Evolutionary conservation across 371 early-diverging fungal genomes (phyloP).

Genomic region (Syncephalastrum racemosum): DNA sequence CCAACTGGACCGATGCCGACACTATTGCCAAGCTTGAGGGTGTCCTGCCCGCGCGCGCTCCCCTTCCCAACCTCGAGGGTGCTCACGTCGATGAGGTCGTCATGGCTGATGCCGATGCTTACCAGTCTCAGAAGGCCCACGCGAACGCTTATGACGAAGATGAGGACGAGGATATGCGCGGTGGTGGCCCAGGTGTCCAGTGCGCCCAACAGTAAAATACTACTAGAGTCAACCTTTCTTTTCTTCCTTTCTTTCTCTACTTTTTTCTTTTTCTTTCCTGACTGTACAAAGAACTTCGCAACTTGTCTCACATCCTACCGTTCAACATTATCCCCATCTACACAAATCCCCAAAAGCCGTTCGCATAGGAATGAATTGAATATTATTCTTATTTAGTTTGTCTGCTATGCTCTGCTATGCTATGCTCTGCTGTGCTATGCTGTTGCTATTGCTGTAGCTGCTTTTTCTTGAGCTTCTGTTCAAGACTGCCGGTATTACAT

Average conservation of each 20-base stretch:
- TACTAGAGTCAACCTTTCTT: constrained; percentile 10
- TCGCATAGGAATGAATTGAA: too few species aligned
- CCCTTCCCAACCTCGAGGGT: constrained; percentile 44
- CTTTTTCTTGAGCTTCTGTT: too few species aligned
- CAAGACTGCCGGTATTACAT: too few species aligned
- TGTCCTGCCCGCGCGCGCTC: constrained; percentile 64
- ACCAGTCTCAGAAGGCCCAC: constrained; percentile 59
- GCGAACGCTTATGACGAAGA: constrained; percentile 69
- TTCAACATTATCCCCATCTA: too few species aligned
- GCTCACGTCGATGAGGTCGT: constrained; percentile 74
- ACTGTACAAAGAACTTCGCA: too few species aligned
- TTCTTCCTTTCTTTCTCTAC: constrained; percentile 1
- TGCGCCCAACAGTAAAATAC: constrained; percentile 90
- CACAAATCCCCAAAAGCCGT: too few species aligned
- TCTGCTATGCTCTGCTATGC: too few species aligned
- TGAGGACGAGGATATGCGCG: constrained; percentile 69
- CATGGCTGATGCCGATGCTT: constrained; percentile 74
- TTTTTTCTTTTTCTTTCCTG: constrained; percentile 5
- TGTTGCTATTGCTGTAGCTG: too few species aligned
- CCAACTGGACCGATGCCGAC: constrained; percentile 76
- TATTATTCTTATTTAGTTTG: too few species aligned
- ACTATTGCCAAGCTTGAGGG: constrained; percentile 64
- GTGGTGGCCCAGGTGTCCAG: constrained; percentile 82
- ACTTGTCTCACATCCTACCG: too few species aligned
- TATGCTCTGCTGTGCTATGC: too few species aligned